phyloP scores from a whole-genome alignment of 495 filamentous ascomycete genomes.

The Trypethelium eluteriae region DNA sequence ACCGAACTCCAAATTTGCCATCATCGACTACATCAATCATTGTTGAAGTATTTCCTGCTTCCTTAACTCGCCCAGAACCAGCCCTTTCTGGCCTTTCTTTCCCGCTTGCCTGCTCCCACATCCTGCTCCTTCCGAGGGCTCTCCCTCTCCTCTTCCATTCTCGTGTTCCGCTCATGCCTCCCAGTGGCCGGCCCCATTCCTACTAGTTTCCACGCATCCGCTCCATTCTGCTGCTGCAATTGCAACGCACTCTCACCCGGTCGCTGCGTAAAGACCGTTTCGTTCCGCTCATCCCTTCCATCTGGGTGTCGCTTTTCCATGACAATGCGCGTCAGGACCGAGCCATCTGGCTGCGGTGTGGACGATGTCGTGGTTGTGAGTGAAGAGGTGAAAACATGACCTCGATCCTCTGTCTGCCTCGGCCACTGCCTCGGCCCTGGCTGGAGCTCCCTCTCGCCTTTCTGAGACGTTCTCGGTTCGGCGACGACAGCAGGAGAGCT shows the following conservation, averaged over 20 bases:
- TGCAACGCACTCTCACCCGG: neutral
- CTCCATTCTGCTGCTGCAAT: neutral
- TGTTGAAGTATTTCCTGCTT: neutral
- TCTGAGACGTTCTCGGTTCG: neutral
- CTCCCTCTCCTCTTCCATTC: neutral
- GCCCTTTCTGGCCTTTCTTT: neutral
- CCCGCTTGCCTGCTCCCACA: too few relatives aligned
- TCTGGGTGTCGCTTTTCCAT: neutral
- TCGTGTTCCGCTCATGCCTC: neutral
- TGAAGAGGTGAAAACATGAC: neutral
- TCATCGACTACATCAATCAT: too few relatives aligned
- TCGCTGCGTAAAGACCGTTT: neutral
- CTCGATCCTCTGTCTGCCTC: neutral
- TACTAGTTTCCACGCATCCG: neutral
- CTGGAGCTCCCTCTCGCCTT: neutral
- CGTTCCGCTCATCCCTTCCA: neutral
- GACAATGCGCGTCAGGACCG: neutral
- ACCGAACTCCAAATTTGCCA: too few relatives aligned
- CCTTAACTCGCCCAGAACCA: slow-evolving; percentile 8
- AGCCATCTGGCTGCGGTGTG: neutral
- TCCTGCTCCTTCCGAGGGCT: neutral
- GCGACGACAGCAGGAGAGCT: too few relatives aligned
- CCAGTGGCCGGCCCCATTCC: neutral
- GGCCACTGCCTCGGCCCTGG: neutral
- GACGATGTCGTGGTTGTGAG: neutral